Conservation (phyloP, 768 basidiomycete genomes). For the Lactarius sp. region DNA sequence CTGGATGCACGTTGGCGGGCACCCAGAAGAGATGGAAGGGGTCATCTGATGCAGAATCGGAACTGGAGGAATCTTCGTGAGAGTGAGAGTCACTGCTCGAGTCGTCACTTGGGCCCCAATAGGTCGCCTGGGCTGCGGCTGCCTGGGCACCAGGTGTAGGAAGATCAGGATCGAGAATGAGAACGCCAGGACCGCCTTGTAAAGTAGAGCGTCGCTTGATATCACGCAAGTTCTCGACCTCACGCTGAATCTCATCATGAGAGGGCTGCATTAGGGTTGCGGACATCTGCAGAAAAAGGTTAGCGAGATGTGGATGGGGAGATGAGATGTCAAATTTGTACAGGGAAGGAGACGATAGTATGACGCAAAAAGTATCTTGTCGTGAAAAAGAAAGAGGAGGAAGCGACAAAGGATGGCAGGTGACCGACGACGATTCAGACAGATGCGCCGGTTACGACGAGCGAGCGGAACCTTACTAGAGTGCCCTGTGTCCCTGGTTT, state of each 20-base stretch:
- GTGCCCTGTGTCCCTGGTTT: neutral
- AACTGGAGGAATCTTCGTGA: conserved; percentile 40
- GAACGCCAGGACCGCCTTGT: conserved; percentile 67
- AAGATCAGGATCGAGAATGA: conserved; percentile 88
- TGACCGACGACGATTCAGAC: neutral
- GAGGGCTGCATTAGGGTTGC: conserved; percentile 56
- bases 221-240: conserved; percentile 81
- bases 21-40: conserved; percentile 97
- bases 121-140: conserved; percentile 31
- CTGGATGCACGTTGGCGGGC: conserved; percentile 84
- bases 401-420: neutral
- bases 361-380: neutral
- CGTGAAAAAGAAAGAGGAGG: neutral
- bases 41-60: conserved; percentile 52
- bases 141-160: conserved; percentile 67
- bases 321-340: neutral
- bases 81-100: conserved; percentile 38
- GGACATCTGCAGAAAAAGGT: conserved; percentile 1
- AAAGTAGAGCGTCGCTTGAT: conserved; percentile 78
- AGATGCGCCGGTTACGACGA: conserved; percentile 19
- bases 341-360: neutral
- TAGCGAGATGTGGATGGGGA: neutral
- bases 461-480: neutral
- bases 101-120: conserved; percentile 37
- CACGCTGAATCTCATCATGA: conserved; percentile 79